phyloP scores from a whole-genome alignment of 495 filamentous ascomycete genomes.

The Xylaria venustula region DNA sequence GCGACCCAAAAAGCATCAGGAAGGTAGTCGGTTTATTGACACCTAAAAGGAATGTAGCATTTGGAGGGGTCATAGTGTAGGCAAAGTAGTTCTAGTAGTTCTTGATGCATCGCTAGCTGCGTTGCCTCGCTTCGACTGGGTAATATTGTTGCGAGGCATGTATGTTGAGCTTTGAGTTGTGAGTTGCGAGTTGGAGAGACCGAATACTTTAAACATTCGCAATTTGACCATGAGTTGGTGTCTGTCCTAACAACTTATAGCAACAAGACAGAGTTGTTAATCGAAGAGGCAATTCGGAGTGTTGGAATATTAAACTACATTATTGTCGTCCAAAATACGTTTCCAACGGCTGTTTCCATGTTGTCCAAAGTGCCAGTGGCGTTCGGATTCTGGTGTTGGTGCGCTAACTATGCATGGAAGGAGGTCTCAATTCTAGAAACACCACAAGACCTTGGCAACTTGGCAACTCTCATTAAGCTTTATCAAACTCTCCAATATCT shows the following conservation, averaged over 20 bases:
- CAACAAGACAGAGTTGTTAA: neutral
- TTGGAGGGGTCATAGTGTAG: neutral
- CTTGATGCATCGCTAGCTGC: slow-evolving; percentile 2
- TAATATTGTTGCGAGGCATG: neutral
- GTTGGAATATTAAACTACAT: neutral
- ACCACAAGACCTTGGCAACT: neutral
- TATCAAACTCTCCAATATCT: slow-evolving; percentile 2
- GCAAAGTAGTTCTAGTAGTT: neutral
- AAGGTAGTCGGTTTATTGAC: slow-evolving; percentile 11
- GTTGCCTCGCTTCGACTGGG: neutral
- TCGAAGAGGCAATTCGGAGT: neutral
- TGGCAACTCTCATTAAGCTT: slow-evolving; percentile 8
- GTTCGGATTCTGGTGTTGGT: neutral
- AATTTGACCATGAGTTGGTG: neutral
- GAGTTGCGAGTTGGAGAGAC: neutral
- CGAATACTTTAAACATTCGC: neutral
- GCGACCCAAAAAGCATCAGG: slow-evolving; percentile 5
- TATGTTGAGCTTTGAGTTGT: neutral
- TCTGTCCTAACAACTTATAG: neutral
- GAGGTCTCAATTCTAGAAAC: neutral
- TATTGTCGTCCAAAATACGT: neutral
- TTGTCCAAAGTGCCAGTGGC: neutral
- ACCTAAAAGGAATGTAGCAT: slow-evolving; percentile 18
- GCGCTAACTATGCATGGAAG: slow-evolving; percentile 14
- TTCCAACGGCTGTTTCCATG: neutral